Conservation (phyloP, 1,284 basidiomycete species). For the Neolentinus lepideus region DNA sequence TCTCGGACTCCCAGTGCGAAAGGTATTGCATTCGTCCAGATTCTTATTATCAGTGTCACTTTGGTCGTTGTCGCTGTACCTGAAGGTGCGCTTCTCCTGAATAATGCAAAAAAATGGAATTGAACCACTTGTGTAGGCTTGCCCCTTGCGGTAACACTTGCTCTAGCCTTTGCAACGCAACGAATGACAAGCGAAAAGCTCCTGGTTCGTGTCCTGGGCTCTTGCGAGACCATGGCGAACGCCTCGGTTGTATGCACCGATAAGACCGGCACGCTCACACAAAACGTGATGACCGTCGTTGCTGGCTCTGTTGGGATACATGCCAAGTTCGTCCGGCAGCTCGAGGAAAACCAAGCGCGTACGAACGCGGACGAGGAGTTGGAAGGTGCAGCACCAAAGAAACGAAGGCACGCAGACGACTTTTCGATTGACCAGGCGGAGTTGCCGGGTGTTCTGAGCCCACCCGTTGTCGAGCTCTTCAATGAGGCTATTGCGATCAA, state of each 20-base stretch:
- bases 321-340: conserved; percentile 83
- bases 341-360: conserved; percentile 70
- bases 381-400: conserved; percentile 17
- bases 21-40: conserved; percentile 89
- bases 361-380: conserved; percentile 66
- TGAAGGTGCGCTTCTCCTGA: conserved; percentile 53
- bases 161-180: conserved; percentile 94
- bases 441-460: conserved; percentile 60
- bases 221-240: conserved; percentile 99
- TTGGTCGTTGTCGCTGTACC: conserved; percentile 96
- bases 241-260: conserved; percentile 95
- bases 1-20: conserved; percentile 68
- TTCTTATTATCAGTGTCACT: conserved; percentile 93
- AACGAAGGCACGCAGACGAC: conserved; percentile 50
- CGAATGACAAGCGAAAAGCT: conserved; percentile 95
- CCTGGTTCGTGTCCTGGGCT: conserved; percentile 90
- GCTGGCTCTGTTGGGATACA: conserved; percentile 92
- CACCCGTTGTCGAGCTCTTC: conserved; percentile 61
- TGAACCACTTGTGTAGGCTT: conserved; percentile 48
- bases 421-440: conserved; percentile 81
- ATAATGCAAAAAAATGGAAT: conserved; percentile 10
- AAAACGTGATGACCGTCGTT: conserved; percentile 94
- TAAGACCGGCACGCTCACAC: conserved; percentile 92
- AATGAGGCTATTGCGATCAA: conserved; percentile 90
- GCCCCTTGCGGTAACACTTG: conserved; percentile 93